Conservation (phyloP, 2,329 filamentous ascomycete species). For the Tolypocladium tropicale region DNA sequence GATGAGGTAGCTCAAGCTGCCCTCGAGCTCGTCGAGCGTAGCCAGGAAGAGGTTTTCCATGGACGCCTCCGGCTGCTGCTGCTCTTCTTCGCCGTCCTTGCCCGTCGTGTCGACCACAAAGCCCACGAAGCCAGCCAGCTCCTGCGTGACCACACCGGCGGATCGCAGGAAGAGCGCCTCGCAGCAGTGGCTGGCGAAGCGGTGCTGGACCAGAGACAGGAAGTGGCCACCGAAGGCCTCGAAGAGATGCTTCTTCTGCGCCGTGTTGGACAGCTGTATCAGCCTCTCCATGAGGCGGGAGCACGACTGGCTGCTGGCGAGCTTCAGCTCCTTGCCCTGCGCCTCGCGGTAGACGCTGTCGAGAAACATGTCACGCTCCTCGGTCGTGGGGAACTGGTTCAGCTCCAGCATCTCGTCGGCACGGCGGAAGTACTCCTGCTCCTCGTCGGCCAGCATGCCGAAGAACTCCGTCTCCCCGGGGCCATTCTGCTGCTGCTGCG, state of each 20-base stretch:
- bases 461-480: slow-evolving; percentile 66
- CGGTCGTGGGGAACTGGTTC: slow-evolving; percentile 71
- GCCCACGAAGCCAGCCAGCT: slow-evolving; percentile 44
- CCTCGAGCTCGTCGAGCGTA: slow-evolving; percentile 80
- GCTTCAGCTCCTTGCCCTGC: slow-evolving; percentile 85
- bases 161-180: slow-evolving; percentile 84
- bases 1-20: slow-evolving; percentile 70
- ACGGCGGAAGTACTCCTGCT: slow-evolving; percentile 90
- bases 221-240: slow-evolving; percentile 80
- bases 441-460: slow-evolving; percentile 81
- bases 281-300: slow-evolving; percentile 87
- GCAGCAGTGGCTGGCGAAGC: slow-evolving; percentile 95
- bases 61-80: slow-evolving; percentile 41
- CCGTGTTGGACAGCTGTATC: slow-evolving; percentile 67
- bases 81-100: slow-evolving; percentile 28
- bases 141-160: slow-evolving; percentile 67
- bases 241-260: slow-evolving; percentile 81
- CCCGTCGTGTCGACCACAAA: slow-evolving; percentile 33
- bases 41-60: slow-evolving; percentile 82
- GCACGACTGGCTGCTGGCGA: slow-evolving; percentile 91
- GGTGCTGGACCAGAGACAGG: slow-evolving; percentile 80
- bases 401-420: slow-evolving; percentile 84
- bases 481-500: slow-evolving; percentile 14
- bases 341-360: slow-evolving; percentile 81
- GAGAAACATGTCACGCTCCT: slow-evolving; percentile 63